Conservation (phyloP, 192 early-diverging fungal genomes). For the Backusella tuberculispora region DNA sequence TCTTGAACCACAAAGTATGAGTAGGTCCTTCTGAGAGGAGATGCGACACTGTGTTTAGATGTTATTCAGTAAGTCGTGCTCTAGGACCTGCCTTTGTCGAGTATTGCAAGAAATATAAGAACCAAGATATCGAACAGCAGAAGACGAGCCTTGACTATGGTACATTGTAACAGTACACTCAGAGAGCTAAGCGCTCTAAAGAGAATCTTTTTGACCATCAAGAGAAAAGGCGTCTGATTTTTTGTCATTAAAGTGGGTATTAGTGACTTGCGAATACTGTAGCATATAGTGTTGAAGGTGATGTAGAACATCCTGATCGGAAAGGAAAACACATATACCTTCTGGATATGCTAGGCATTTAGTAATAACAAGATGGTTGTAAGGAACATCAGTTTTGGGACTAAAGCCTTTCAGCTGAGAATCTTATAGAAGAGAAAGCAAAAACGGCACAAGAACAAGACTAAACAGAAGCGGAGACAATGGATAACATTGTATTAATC, state of each 20-base stretch:
- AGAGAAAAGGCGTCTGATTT: no score
- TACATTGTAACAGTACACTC: no score
- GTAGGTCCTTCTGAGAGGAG: not conserved
- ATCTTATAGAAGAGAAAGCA: not conserved
- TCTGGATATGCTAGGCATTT: conserved; percentile 18
- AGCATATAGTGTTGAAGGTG: not conserved
- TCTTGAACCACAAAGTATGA: not conserved
- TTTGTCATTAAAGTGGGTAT: no score
- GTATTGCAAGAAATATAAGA: no score
- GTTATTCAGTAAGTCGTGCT: conserved; percentile 1
- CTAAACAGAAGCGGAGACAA: conserved; percentile 31
- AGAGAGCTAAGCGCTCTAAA: no score
- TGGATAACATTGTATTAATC: conserved; percentile 37
- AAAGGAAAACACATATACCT: conserved; percentile 14
- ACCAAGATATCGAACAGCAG: no score
- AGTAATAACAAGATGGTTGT: no score
- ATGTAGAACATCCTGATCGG: conserved; percentile 3
- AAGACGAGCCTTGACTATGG: no score
- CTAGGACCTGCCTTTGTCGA: conserved; percentile 8
- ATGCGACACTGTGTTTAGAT: no score
- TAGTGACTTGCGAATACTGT: not conserved
- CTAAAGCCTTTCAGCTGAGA: not conserved
- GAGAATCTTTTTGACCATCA: no score
- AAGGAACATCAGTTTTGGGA: no score
- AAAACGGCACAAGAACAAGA: conserved; percentile 24